phyloP scores from a whole-genome alignment of 2,329 filamentous ascomycete genomes.

The Phaeophleospora eucalypticola region DNA sequence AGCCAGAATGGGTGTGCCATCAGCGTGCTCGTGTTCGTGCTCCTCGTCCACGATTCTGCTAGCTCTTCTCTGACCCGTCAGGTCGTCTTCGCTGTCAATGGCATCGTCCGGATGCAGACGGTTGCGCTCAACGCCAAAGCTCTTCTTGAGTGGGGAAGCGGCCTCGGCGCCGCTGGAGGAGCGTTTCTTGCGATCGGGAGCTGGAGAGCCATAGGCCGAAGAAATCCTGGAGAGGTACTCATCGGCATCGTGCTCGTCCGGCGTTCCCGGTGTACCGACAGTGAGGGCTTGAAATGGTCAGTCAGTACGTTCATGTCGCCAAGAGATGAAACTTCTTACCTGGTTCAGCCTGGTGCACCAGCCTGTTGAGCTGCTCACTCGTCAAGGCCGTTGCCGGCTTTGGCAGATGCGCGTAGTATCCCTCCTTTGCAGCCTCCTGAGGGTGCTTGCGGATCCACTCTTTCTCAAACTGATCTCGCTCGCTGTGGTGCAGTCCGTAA shows the following conservation, averaged over 20 bases:
- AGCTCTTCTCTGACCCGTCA: conserved; percentile 24
- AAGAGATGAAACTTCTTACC: conserved; percentile 36
- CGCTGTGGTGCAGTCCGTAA: conserved; percentile 86
- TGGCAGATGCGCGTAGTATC: conserved; percentile 61
- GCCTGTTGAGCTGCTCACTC: conserved; percentile 83
- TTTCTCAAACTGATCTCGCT: conserved; percentile 79
- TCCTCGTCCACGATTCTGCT: conserved; percentile 42
- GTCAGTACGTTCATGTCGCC: conserved; percentile 1
- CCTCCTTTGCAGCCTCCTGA: conserved; percentile 73
- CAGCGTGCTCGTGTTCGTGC: conserved; percentile 52
- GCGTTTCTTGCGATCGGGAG: conserved; percentile 22
- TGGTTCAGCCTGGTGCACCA: conserved; percentile 68
- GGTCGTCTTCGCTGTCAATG: conserved; percentile 40
- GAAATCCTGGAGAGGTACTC: conserved; percentile 74
- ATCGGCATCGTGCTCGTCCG: conserved; percentile 86
- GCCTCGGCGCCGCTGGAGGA: conserved; percentile 35
- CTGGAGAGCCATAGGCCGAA: conserved; percentile 55
- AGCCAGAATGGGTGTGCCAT: conserved; percentile 78
- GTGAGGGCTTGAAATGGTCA: conserved; percentile 15
- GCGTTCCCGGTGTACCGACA: conserved; percentile 59
- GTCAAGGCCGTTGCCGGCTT: conserved; percentile 78
- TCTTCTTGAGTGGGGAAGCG: conserved; percentile 43
- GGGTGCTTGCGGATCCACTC: conserved; percentile 93
- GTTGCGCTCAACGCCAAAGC: conserved; percentile 40
- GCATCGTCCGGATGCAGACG: conserved; percentile 30